Evolutionary conservation across 2,329 filamentous ascomycete genomes (phyloP), one percentile per base, ranked within the genome.

Genomic region (Fusarium tricinctum): DNA sequence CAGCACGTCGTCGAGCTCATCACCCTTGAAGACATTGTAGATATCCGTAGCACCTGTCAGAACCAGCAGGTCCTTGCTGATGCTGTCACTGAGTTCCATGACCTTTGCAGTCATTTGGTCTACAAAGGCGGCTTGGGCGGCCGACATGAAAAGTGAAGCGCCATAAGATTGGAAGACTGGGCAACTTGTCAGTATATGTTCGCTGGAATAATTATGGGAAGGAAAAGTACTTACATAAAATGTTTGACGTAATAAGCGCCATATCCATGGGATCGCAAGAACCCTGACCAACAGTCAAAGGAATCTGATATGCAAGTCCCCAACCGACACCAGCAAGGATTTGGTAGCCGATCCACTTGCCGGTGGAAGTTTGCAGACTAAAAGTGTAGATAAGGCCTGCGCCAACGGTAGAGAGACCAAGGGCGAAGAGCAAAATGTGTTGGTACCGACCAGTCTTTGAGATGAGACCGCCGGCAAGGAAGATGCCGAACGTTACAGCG

Each of bases 291-390:
- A 53, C 50, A 3, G 50, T 53, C 30, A 53, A 30, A 23, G 83
- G 83, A 6, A 85, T 77, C 69, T 86, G 82, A 44, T 81, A 78
- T 1, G 73, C 78, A 5, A 74, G 63, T 8, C 84, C 84, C 50
- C 77, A 79, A 5, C 81, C 84, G 9, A 81, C 68, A 17, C 84
- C 84, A 17, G 76, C 77, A 6, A 86, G 60, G 15, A 86, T 76
- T 73, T 86, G 83, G 67, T 83, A 86, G 8, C 83, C 83, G 26
- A 86, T 82, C 83, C 83, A 85, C 40, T 77, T 75, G 12, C 74
- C 80, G 0, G 76, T 75, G 8, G 75, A 59, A 9, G 81, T 79
- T 15, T 78, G 50, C 13, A 53, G 66, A 19, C 77, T 72, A 5
- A 84, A 72, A 6, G 76, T 78, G 62, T 81, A 82, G n/a, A 83